Base-by-base conservation (phyloP, 139 green algal genomes). In the Chlamydomonas schloesseri region DNA sequence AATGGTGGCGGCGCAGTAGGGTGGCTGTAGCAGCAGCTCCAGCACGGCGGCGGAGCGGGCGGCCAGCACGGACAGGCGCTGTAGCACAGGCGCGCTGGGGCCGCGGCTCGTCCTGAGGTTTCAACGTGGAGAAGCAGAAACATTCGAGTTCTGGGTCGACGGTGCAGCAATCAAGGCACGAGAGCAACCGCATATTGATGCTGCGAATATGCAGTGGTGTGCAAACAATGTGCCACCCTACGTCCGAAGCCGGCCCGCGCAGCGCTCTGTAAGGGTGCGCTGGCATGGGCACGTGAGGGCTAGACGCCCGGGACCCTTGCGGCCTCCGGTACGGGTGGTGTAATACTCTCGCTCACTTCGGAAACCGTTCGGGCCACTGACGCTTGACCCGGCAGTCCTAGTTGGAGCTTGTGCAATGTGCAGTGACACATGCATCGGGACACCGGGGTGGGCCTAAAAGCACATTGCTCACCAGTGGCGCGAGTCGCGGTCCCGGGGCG, bases 401-500 rank as follows among this genome's bases (percentile, higher is more conserved):
- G 89, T 83, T 85, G 77, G 89, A 92, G 89, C 89, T 68, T 74
- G 11, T 29, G 53, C 67, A 46, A 26, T 42, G 17, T 21, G 65
- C 29, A 42, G n/a, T n/a, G n/a, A n/a, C n/a, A n/a, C n/a, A n/a
- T n/a, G n/a, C n/a, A n/a, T n/a, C n/a, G n/a, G n/a, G n/a, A n/a
- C n/a, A n/a, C n/a, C n/a, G n/a, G n/a, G n/a, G n/a, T n/a, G n/a
- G n/a, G n/a, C n/a, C n/a, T n/a, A n/a, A n/a, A n/a, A n/a, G n/a
- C n/a, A n/a, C 70, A 17, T 20, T 50, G 58, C 91, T 83, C 83
- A 94, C 91, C 91, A 94, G 80, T 90, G 78, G 31, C 50, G 75
- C 34, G 74, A 89, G 5, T 71, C 47, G 9, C 85, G 68, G 78
- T 96, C 93, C 17, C 77, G 75, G 0, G 93, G 88, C 2, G 89